Percentiles rank a stretch among this genome's conserved stretches.
These are phyloP conservation scores for Erythrophleum ivorense DNA, from an alignment of 331 rosid species.

Conservation along the genomic window DNA sequence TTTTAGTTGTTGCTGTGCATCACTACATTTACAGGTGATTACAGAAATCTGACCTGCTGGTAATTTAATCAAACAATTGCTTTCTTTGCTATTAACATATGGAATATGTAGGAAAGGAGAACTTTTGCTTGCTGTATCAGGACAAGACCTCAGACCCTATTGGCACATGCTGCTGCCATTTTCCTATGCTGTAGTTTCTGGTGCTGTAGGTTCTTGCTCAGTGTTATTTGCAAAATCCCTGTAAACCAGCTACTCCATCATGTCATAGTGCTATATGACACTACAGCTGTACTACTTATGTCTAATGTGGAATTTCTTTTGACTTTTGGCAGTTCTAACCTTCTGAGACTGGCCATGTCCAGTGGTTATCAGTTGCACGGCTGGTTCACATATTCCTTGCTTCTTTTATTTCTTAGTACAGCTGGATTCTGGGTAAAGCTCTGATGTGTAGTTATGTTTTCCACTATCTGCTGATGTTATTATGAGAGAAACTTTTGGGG, in stretches of 20 bases:
- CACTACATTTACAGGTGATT: conserved; percentile 83
- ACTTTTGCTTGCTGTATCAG: conserved; percentile 63
- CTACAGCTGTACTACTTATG: not conserved
- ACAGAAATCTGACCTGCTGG: conserved; percentile 1
- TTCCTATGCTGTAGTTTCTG: conserved; percentile 97
- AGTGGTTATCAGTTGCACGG: conserved; percentile 85
- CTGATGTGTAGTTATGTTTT: conserved; percentile 1
- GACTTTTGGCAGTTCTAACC: conserved; percentile 69
- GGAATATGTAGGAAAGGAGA: conserved; percentile 85
- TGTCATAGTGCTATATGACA: conserved; percentile 30
- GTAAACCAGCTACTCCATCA: conserved; percentile 62
- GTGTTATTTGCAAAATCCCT: conserved; percentile 98
- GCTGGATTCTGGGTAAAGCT: conserved; percentile 98
- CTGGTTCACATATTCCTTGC: conserved; percentile 97
- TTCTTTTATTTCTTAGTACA: conserved; percentile 92
- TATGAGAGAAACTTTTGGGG: not conserved
- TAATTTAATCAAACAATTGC: conserved; percentile 15
- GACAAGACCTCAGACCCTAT: conserved; percentile 84
- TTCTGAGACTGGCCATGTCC: conserved; percentile 89
- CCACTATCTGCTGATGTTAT: conserved; percentile 15
- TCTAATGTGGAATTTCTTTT: conserved; percentile 37
- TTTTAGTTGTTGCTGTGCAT: conserved; percentile 76
- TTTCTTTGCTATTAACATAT: conserved; percentile 32
- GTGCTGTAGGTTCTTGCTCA: conserved; percentile 98
- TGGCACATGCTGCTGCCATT: conserved; percentile 93